Conservation (phyloP, 2,329 filamentous ascomycete species). For the Ascochyta fabae region DNA sequence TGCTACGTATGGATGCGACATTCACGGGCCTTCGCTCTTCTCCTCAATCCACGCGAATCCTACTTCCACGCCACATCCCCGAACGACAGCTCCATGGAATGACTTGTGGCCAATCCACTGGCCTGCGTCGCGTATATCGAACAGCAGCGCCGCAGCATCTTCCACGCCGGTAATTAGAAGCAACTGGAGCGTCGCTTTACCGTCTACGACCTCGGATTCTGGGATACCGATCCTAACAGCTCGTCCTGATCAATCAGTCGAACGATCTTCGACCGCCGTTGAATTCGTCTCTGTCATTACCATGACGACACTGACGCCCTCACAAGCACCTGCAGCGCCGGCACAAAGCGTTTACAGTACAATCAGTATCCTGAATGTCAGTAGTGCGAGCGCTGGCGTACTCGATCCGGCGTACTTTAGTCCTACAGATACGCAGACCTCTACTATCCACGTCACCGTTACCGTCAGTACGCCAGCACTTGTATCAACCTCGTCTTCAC, state of each 20-base stretch:
- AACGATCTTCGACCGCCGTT: neutral
- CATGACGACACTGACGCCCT: neutral
- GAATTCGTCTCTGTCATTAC: neutral
- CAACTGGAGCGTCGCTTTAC: neutral
- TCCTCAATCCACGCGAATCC: neutral
- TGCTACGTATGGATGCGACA: neutral
- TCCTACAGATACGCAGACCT: neutral
- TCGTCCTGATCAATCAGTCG: neutral
- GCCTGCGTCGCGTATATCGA: neutral
- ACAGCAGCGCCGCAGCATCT: neutral
- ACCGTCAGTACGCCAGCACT: neutral
- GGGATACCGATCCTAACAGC: neutral
- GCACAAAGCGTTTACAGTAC: neutral
- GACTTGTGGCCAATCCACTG: neutral
- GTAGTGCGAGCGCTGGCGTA: neutral
- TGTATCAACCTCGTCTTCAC: neutral
- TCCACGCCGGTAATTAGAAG: neutral
- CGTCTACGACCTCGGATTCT: neutral
- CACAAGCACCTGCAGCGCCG: neutral
- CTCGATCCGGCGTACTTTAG: neutral
- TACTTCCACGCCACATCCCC: neutral
- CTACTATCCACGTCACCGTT: constrained; percentile 5
- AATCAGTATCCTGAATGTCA: neutral
- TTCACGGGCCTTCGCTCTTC: neutral
- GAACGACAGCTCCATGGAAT: neutral